These are phyloP conservation scores for Epichloe hybrida DNA, from an alignment of 2,329 filamentous ascomycete genomes.

Conservation along the genomic window DNA sequence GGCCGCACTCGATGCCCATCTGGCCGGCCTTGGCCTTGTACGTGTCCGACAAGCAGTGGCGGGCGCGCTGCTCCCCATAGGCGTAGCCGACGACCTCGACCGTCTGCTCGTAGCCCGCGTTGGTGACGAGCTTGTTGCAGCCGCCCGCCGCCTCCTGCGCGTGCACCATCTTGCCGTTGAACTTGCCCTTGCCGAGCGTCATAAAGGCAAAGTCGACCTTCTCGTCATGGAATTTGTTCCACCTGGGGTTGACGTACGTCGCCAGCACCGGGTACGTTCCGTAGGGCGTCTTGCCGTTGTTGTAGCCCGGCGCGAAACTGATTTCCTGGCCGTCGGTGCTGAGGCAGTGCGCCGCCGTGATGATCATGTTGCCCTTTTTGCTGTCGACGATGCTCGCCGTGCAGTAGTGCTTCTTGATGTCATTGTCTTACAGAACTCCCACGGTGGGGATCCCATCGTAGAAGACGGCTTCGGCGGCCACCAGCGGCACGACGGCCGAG, in stretches of 20 bases:
- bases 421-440: conserved; percentile 3
- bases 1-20: conserved; percentile 6
- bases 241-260: conserved; percentile 1
- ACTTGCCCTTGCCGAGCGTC: conserved; percentile 6
- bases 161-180: conserved; percentile 4
- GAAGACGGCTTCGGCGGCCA: neutral
- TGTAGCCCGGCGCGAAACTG: conserved; percentile 6
- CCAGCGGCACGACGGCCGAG: neutral
- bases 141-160: conserved; percentile 6
- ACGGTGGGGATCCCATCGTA: conserved; percentile 6
- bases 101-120: conserved; percentile 2
- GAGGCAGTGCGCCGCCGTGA: conserved; percentile 7
- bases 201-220: conserved; percentile 7
- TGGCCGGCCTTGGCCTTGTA: conserved; percentile 6
- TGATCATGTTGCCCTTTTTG: conserved; percentile 5
- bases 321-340: conserved; percentile 3
- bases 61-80: conserved; percentile 3
- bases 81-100: conserved; percentile 7
- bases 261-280: conserved; percentile 6
- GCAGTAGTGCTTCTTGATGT: conserved; percentile 4
- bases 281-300: conserved; percentile 6
- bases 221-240: conserved; percentile 4
- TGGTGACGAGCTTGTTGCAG: conserved; percentile 5
- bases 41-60: conserved; percentile 4
- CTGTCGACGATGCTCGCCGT: conserved; percentile 7